These are phyloP conservation scores for Malbranchea cinnamomea DNA, from an alignment of 2,329 filamentous ascomycete genomes.

Conservation along the genomic window DNA sequence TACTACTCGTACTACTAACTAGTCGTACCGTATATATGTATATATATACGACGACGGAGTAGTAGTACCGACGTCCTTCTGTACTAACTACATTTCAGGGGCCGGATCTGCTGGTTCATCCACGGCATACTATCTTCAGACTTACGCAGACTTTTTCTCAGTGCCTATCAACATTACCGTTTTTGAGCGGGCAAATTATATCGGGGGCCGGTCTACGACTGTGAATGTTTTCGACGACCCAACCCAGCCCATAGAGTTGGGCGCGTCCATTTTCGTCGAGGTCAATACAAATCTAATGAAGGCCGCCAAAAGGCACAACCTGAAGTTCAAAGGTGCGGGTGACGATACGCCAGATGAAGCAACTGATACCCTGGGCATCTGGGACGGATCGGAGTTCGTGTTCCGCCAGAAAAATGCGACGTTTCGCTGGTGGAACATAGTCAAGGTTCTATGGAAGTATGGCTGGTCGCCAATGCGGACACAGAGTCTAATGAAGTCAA, in stretches of 20 bases:
- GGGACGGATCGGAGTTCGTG: constrained; percentile 66
- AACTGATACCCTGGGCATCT: constrained; percentile 53
- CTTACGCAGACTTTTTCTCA: constrained; percentile 48
- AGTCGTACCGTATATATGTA: no score
- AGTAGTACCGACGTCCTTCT: neutral
- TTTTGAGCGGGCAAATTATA: constrained; percentile 61
- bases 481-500: constrained; percentile 54
- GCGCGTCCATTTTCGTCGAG: constrained; percentile 80
- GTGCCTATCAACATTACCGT: constrained; percentile 65
- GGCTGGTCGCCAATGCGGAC: constrained; percentile 63
- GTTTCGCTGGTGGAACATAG: constrained; percentile 63
- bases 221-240: constrained; percentile 60
- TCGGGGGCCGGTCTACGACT: constrained; percentile 80
- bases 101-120: constrained; percentile 82
- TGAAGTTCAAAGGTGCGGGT: constrained; percentile 38
- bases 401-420: constrained; percentile 45
- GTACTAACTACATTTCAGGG: constrained; percentile 36
- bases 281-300: constrained; percentile 71
- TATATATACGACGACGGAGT: neutral
- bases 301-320: constrained; percentile 55
- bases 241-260: constrained; percentile 60
- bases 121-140: constrained; percentile 64
- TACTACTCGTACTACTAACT: no score
- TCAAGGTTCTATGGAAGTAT: constrained; percentile 73
- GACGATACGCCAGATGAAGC: constrained; percentile 33